Percentiles rank a stretch among this genome's conserved stretches.
phyloP scores from a whole-genome alignment of 345 rosid genomes.

The Tarenaya hassleriana region DNA sequence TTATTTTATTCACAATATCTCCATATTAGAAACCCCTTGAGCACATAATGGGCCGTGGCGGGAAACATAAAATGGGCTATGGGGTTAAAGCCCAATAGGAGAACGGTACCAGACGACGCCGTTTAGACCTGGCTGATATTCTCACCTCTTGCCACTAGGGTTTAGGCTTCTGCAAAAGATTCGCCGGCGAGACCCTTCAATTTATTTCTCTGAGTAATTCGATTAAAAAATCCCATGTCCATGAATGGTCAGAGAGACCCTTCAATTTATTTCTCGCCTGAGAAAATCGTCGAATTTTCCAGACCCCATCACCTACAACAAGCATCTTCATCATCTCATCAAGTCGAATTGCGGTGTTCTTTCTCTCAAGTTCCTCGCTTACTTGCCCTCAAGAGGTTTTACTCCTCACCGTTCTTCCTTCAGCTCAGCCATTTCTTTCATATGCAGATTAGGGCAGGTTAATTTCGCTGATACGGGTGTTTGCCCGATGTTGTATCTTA shows the following conservation, averaged over 20 bases:
- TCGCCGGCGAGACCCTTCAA: slow-evolving; percentile 29
- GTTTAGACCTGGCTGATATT: background rate
- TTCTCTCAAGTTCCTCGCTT: slow-evolving; percentile 34
- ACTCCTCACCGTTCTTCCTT: slow-evolving; percentile 42
- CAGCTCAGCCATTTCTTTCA: slow-evolving; percentile 31
- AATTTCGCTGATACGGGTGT: slow-evolving; percentile 30
- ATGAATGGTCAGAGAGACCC: slow-evolving; percentile 34
- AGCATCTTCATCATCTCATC: slow-evolving; percentile 35
- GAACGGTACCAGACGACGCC: background rate
- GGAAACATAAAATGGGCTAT: too few species aligned
- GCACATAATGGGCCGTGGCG: too few species aligned
- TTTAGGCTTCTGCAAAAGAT: slow-evolving; percentile 28
- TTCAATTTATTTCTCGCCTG: slow-evolving; percentile 30
- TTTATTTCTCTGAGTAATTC: slow-evolving; percentile 27
- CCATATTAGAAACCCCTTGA: too few species aligned
- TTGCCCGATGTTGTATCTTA: slow-evolving; percentile 34
- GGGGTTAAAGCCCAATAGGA: too few species aligned
- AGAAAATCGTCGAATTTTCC: slow-evolving; percentile 23
- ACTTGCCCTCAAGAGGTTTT: slow-evolving; percentile 35
- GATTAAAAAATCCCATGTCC: slow-evolving; percentile 21
- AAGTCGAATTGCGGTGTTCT: slow-evolving; percentile 29
- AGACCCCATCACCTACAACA: slow-evolving; percentile 30
- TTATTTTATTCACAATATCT: too few species aligned
- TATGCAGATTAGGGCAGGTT: slow-evolving; percentile 30
- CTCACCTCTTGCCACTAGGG: slow-evolving; percentile 17